A percentile compares a stretch with the other conserved stretches of the same genome.
Conservation (phyloP, 2,329 filamentous ascomycete species). For the Arthrinium puccinioides region DNA sequence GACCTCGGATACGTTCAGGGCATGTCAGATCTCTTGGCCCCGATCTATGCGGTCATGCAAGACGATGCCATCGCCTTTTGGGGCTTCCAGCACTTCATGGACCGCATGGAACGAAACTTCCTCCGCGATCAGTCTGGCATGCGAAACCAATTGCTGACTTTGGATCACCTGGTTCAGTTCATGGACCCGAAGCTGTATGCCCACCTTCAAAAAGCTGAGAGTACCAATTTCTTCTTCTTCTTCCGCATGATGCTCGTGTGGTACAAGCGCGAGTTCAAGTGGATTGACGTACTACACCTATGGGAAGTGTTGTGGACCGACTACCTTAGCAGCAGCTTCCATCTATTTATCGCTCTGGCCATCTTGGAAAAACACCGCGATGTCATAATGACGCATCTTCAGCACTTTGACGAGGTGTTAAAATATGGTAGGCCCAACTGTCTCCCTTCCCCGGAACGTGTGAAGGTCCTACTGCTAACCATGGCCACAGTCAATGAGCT, state of each 20-base stretch:
- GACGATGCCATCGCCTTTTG: conserved; percentile 96
- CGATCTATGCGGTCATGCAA: conserved; percentile 94
- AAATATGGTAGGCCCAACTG: conserved; percentile 69
- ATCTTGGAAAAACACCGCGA: conserved; percentile 95
- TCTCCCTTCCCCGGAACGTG: too few relatives aligned
- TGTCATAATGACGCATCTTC: conserved; percentile 89
- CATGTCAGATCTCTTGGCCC: conserved; percentile 94
- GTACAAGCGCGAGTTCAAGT: conserved; percentile 97
- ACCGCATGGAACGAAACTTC: conserved; percentile 96
- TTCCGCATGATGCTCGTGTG: conserved; percentile 98
- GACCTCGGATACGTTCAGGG: conserved; percentile 96
- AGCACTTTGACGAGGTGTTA: conserved; percentile 92
- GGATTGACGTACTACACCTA: conserved; percentile 75
- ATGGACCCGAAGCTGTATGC: conserved; percentile 93
- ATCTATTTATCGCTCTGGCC: conserved; percentile 87
- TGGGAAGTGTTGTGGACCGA: conserved; percentile 98
- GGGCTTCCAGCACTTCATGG: conserved; percentile 94
- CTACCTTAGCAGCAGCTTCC: conserved; percentile 80
- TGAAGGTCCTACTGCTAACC: not conserved
- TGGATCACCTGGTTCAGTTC: conserved; percentile 92
- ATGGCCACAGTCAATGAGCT: conserved; percentile 74
- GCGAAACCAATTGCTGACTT: conserved; percentile 80
- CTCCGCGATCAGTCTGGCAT: conserved; percentile 93
- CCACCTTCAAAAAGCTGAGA: conserved; percentile 83
- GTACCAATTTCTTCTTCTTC: conserved; percentile 99